phyloP scores from a whole-genome alignment of 179 eudicot genomes.

The Actinidia chinensis region DNA sequence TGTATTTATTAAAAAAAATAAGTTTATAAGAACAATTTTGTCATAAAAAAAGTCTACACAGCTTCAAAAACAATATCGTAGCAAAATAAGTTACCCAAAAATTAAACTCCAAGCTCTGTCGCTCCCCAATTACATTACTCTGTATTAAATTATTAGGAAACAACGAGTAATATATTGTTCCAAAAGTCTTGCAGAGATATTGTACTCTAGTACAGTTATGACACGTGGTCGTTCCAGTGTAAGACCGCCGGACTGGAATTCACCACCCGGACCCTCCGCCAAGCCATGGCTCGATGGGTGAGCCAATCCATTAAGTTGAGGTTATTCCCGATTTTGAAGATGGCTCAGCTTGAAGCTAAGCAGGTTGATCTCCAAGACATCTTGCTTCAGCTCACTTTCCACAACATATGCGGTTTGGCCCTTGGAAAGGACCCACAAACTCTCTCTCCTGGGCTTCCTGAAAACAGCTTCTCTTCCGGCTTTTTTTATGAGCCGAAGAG shows the following conservation, averaged over 20 bases:
- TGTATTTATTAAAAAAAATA: too few relatives aligned
- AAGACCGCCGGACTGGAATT: conserved; percentile 69
- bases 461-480: conserved; percentile 49
- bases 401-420: conserved; percentile 64
- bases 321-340: conserved; percentile 47
- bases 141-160: too few relatives aligned
- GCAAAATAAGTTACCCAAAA: too few relatives aligned
- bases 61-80: too few relatives aligned
- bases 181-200: too few relatives aligned
- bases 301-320: conserved; percentile 54
- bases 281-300: conserved; percentile 50
- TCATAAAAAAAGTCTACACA: too few relatives aligned
- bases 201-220: too few relatives aligned
- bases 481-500: conserved; percentile 58
- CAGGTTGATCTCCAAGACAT: conserved; percentile 61
- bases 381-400: conserved; percentile 61
- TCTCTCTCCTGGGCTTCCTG: conserved; percentile 44
- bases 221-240: conserved; percentile 72
- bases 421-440: conserved; percentile 68
- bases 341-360: conserved; percentile 48
- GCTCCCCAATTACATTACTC: too few relatives aligned
- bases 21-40: too few relatives aligned
- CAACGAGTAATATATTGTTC: too few relatives aligned
- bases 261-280: conserved; percentile 19
- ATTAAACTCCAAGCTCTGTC: too few relatives aligned